Evolutionary conservation across 352 stramenopile species (phyloP), one percentile per base, ranked within the genome.

Genomic region (Elongisporangium anandrum): DNA sequence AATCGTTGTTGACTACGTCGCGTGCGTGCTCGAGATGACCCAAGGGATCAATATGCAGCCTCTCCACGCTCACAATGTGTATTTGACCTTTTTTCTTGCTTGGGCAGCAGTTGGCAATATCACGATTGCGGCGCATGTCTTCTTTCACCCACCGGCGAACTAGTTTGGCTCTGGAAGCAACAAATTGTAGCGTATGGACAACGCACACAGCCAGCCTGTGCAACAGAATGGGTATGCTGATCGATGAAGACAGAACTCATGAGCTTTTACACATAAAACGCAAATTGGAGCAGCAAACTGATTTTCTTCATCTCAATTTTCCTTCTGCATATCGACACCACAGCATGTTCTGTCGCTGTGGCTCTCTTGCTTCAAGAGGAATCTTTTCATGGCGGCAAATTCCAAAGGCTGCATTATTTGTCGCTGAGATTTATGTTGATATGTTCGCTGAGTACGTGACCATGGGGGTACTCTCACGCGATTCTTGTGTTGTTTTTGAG

Each of bases 1-100:
- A 26, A 38, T 69, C 12, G 13, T 72, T 17, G 57, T 72, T 21
- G 51, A 68, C 52, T 63, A 63, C 29, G 52, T 73, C 24, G 60
- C 59, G 20, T 71, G 59, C 26, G 22, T 63, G 0, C 17, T 77
- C 0, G 69, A 77, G 47, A 57, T 61, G 6, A 51, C 52, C 3
- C 57, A 66, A 19, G 55, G 61, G 57, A 63, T 21, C 26, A 59
- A 56, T 52, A n/a, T 64, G 47, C 23, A 52, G 20, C 10, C 63
- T 4, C 41, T 60, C 39, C 61, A 62, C 47, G 24, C 56, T 10
- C 62, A 63, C 24, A 45, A 58, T 50, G 39, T 64, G 56, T 64
- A 55, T 53, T 20, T 64, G 45, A 29, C 56, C 16, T 9, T 68
- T 4, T 50, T 60, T 34, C 61, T 66, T 38, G 49, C 54, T n/a